These are phyloP conservation scores for Akanthomyces muscarius DNA, from an alignment of 2,329 filamentous ascomycete species.

Conservation along the genomic window DNA sequence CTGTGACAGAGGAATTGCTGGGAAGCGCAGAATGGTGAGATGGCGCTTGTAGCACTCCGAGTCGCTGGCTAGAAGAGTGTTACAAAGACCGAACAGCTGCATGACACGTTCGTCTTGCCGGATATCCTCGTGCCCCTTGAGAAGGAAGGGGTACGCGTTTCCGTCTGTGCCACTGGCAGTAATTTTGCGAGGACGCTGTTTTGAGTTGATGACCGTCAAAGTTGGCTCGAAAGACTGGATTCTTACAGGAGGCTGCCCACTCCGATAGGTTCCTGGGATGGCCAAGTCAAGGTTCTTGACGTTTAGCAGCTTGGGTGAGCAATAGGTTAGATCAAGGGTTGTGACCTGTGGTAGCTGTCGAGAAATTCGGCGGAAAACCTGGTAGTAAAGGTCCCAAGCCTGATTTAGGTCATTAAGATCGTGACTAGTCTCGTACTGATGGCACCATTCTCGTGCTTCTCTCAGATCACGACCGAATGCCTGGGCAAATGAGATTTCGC, in stretches of 20 bases:
- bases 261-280: constrained; percentile 91
- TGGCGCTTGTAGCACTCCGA: constrained; percentile 96
- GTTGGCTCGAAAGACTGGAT: constrained; percentile 90
- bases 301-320: constrained; percentile 86
- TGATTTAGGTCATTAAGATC: constrained; percentile 95
- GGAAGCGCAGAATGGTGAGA: constrained; percentile 91
- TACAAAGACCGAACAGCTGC: constrained; percentile 97
- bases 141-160: constrained; percentile 76
- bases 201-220: constrained; percentile 90
- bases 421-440: constrained; percentile 80
- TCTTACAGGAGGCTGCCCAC: constrained; percentile 69
- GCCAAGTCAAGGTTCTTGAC: constrained; percentile 85
- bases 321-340: constrained; percentile 90
- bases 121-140: constrained; percentile 99
- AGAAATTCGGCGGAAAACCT: constrained; percentile 93
- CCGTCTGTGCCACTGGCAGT: constrained; percentile 88
- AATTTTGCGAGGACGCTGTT: constrained; percentile 89
- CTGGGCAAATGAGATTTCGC: constrained; percentile 96
- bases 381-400: constrained; percentile 98
- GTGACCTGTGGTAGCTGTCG: constrained; percentile 91
- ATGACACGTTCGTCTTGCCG: constrained; percentile 98
- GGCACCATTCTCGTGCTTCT: constrained; percentile 94
- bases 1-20: constrained; percentile 94
- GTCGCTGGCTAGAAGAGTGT: constrained; percentile 89
- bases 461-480: constrained; percentile 93